These are phyloP conservation scores for Pascua sp. DNA, from an alignment of 1,284 basidiomycete species.

Conservation along the genomic window DNA sequence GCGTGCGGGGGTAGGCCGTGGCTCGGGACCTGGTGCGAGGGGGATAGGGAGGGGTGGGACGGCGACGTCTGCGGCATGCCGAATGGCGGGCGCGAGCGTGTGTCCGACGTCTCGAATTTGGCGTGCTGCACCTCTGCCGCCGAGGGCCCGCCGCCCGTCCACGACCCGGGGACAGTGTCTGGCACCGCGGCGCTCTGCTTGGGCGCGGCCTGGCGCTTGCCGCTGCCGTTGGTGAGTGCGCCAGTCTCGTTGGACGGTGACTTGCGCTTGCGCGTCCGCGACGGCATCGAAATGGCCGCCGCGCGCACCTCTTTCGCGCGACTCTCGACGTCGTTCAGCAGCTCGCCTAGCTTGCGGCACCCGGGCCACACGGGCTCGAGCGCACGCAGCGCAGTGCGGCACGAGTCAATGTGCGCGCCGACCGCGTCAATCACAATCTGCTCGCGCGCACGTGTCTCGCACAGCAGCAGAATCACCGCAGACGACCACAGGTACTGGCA, in stretches of 20 bases:
- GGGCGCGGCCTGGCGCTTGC: background rate
- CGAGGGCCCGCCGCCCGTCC: background rate
- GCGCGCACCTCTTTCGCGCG: slow-evolving; percentile 41
- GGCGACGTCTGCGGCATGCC: background rate
- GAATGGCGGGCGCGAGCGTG: background rate
- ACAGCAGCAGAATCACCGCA: slow-evolving; percentile 78
- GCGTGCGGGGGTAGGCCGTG: background rate
- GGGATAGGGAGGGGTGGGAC: background rate
- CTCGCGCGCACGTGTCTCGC: slow-evolving; percentile 76
- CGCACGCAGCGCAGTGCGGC: slow-evolving; percentile 65
- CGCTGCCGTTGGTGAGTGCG: background rate
- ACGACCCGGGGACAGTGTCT: background rate
- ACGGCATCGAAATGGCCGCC: slow-evolving; percentile 2
- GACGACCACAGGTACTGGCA: slow-evolving; percentile 88
- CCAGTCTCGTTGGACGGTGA: background rate
- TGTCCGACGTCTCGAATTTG: no score
- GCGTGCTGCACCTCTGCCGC: background rate
- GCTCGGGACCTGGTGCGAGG: background rate
- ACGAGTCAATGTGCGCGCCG: slow-evolving; percentile 74
- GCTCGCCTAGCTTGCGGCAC: slow-evolving; percentile 69
- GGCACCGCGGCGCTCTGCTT: background rate
- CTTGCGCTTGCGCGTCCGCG: slow-evolving; percentile 29
- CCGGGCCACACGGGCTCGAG: slow-evolving; percentile 88
- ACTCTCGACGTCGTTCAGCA: slow-evolving; percentile 44
- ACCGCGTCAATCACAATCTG: slow-evolving; percentile 64